Conservation (phyloP, 768 basidiomycete genomes). For the Suillus subluteus region DNA sequence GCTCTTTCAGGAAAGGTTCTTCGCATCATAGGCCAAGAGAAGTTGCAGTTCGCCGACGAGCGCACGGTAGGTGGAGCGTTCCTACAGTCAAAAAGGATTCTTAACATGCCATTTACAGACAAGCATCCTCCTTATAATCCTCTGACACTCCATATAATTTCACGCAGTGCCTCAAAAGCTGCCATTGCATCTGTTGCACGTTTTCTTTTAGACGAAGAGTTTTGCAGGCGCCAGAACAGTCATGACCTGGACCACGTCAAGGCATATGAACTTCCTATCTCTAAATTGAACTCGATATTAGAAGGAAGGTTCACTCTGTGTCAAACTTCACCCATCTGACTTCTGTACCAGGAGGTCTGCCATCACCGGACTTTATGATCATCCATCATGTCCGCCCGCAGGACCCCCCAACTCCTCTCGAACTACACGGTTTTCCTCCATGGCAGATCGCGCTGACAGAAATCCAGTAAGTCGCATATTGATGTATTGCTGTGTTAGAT, state of each 20-base stretch:
- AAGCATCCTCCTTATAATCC: constrained; percentile 21
- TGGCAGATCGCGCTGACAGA: constrained; percentile 87
- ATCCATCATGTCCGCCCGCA: constrained; percentile 57
- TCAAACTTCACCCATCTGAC: constrained; percentile 5
- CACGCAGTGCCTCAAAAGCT: constrained; percentile 65
- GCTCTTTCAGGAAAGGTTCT: constrained; percentile 12
- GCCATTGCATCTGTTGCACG: constrained; percentile 60
- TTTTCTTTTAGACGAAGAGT: constrained; percentile 39
- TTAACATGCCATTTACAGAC: constrained; percentile 7
- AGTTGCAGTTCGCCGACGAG: constrained; percentile 28
- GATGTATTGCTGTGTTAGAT: neutral
- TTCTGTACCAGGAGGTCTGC: constrained; percentile 44
- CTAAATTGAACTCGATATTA: constrained; percentile 51
- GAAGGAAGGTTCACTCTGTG: constrained; percentile 52
- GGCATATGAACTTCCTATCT: constrained; percentile 43
- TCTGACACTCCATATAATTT: constrained; percentile 58
- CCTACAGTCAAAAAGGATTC: neutral
- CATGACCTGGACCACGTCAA: neutral
- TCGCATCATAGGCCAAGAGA: constrained; percentile 25
- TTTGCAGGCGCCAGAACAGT: constrained; percentile 12
- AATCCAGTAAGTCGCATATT: constrained; percentile 59
- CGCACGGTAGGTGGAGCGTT: constrained; percentile 23
- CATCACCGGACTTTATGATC: constrained; percentile 78
- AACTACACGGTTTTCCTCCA: constrained; percentile 78
- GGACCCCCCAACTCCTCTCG: constrained; percentile 49